Percentiles rank a stretch among this genome's conserved stretches.
These are phyloP conservation scores for Sphaerulina vaccinii DNA, from an alignment of 2,329 filamentous ascomycete genomes.

Conservation along the genomic window DNA sequence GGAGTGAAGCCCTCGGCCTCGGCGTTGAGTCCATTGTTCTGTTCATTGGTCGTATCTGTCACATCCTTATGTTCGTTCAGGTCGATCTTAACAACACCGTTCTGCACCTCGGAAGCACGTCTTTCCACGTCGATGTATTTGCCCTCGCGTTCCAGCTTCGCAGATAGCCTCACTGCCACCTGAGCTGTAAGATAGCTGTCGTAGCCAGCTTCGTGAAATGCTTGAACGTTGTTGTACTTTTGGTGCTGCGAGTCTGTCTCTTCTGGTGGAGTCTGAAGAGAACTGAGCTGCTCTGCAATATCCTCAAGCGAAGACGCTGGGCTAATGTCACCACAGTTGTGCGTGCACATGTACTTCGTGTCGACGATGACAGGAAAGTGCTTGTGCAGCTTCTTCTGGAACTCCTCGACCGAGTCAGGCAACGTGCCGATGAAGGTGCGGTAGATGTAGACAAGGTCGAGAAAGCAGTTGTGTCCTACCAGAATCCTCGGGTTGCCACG, in stretches of 20 bases:
- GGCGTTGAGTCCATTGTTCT: constrained; percentile 9
- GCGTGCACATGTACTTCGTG: constrained; percentile 63
- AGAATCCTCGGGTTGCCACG: constrained; percentile 51
- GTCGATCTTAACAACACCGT: constrained; percentile 21
- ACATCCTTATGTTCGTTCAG: constrained; percentile 8
- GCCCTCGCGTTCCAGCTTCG: constrained; percentile 49
- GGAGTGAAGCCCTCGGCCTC: constrained; percentile 28
- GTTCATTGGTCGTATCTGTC: constrained; percentile 8
- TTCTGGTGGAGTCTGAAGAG: constrained; percentile 43
- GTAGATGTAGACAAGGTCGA: constrained; percentile 64
- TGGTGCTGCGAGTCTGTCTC: constrained; percentile 39
- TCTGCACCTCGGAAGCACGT: constrained; percentile 8
- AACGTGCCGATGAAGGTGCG: constrained; percentile 60
- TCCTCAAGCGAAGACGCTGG: constrained; percentile 50
- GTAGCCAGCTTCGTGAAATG: constrained; percentile 62
- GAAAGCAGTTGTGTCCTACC: constrained; percentile 65
- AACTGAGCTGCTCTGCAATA: constrained; percentile 46
- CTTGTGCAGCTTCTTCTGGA: constrained; percentile 51
- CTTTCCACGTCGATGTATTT: constrained; percentile 32
- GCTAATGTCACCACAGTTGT: constrained; percentile 54
- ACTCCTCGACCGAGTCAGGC: constrained; percentile 55
- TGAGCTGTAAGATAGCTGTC: constrained; percentile 62
- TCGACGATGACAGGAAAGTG: constrained; percentile 60
- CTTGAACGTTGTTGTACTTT: constrained; percentile 42
- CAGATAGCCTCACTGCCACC: constrained; percentile 56